Evolutionary conservation across 2,329 filamentous ascomycete species (phyloP).

Genomic region (Cadophora luteo-olivacea): DNA sequence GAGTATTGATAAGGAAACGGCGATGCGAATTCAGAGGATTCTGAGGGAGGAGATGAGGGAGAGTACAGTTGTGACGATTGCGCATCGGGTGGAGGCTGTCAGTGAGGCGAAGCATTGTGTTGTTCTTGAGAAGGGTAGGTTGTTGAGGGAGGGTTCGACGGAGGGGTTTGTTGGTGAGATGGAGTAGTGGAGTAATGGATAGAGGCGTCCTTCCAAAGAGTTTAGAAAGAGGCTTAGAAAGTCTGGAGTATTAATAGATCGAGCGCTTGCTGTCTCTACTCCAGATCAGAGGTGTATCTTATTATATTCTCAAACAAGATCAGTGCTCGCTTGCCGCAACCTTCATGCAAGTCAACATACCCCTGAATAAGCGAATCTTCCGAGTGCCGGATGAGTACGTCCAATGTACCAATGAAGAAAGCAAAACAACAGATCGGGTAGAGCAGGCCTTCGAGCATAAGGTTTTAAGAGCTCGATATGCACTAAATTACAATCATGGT

Average conservation of each 20-base stretch:
- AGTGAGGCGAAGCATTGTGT: constrained; percentile 58
- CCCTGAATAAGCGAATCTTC: too few relatives aligned
- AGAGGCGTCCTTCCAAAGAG: background rate
- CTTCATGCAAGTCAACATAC: too few relatives aligned
- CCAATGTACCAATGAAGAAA: too few relatives aligned
- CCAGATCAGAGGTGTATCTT: too few relatives aligned
- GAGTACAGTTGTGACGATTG: constrained; percentile 70
- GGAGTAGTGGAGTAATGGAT: constrained; percentile 18
- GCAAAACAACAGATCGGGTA: too few relatives aligned
- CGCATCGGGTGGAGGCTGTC: constrained; percentile 68
- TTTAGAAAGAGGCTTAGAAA: background rate
- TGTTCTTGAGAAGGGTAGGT: constrained; percentile 40
- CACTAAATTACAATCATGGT: too few relatives aligned
- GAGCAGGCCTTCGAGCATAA: too few relatives aligned
- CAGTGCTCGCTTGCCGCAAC: too few relatives aligned
- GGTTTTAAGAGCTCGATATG: too few relatives aligned
- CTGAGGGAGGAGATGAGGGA: constrained; percentile 61
- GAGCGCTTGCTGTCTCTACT: background rate
- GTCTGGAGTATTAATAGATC: background rate
- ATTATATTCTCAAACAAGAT: too few relatives aligned
- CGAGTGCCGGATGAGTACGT: too few relatives aligned
- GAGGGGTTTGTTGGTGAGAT: constrained; percentile 28
- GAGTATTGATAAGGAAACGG: constrained; percentile 68
- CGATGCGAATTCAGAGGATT: constrained; percentile 59
- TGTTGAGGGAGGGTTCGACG: constrained; percentile 35